Evolutionary conservation across 2,329 filamentous ascomycete species (phyloP).

Genomic region (Monosporascus ibericus): DNA sequence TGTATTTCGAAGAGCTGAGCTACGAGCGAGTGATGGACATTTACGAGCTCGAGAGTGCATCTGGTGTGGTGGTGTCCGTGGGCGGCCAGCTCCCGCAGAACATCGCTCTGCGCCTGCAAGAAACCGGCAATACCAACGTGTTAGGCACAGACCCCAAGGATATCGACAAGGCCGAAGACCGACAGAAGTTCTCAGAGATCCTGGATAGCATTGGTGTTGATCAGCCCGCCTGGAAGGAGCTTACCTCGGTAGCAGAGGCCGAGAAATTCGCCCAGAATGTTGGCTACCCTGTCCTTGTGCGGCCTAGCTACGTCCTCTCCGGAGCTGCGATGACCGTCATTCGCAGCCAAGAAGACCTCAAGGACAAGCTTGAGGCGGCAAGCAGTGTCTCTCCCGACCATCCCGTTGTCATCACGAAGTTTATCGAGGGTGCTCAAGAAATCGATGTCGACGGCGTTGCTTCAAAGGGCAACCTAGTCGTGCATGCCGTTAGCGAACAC

Average conservation of each 20-base stretch:
- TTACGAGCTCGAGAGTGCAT: constrained; percentile 82
- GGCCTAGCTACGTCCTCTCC: constrained; percentile 91
- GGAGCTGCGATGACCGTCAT: constrained; percentile 99
- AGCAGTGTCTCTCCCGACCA: constrained; percentile 90
- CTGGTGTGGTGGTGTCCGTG: constrained; percentile 88
- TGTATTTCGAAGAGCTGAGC: constrained; percentile 95
- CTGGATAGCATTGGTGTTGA: constrained; percentile 95
- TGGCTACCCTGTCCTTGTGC: constrained; percentile 89
- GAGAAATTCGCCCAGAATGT: constrained; percentile 79
- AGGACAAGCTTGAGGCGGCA: constrained; percentile 90
- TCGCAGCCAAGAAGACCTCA: constrained; percentile 76
- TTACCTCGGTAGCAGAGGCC: constrained; percentile 84
- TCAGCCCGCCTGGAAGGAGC: constrained; percentile 96
- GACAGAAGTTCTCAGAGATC: constrained; percentile 97
- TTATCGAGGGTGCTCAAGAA: constrained; percentile 93
- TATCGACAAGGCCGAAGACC: constrained; percentile 96
- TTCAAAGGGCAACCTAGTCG: constrained; percentile 74
- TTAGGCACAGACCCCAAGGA: constrained; percentile 89
- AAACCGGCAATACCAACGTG: constrained; percentile 81
- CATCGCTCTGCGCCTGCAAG: constrained; percentile 89
- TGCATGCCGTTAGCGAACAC: constrained; percentile 93
- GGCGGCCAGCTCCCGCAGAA: constrained; percentile 96
- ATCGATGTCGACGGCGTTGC: constrained; percentile 95
- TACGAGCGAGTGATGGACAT: constrained; percentile 99
- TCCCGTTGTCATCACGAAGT: constrained; percentile 96